These are phyloP conservation scores for Prinsepia uniflora DNA, from an alignment of 306 rosid genomes.

Conservation along the genomic window DNA sequence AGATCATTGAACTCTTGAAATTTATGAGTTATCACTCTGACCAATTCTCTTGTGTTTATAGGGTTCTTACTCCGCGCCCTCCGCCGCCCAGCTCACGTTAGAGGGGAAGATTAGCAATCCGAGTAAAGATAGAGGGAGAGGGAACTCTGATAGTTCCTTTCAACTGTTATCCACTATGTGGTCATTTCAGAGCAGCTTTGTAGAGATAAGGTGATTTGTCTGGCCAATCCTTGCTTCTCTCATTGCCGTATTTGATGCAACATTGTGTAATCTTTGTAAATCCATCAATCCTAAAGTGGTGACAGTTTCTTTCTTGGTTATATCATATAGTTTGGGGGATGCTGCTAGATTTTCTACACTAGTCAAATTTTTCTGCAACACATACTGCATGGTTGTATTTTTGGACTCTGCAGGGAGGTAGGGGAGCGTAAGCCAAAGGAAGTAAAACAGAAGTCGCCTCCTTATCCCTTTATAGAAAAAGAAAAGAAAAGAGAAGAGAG, in stretches of 20 bases:
- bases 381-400: no score
- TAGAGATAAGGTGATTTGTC: slow-evolving; percentile 58
- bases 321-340: slow-evolving; percentile 50
- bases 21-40: slow-evolving; percentile 13
- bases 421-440: no score
- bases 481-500: no score
- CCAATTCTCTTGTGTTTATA: slow-evolving; percentile 29
- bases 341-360: slow-evolving; percentile 43
- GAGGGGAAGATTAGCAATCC: no score
- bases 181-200: slow-evolving; percentile 77
- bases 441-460: no score
- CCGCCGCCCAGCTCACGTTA: no score
- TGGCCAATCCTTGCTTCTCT: slow-evolving; percentile 66
- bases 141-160: slow-evolving; percentile 60
- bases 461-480: no score
- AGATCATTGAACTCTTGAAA: background rate
- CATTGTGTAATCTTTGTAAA: slow-evolving; percentile 55
- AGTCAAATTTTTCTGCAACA: no score
- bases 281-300: slow-evolving; percentile 71
- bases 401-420: no score
- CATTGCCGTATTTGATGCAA: slow-evolving; percentile 54
- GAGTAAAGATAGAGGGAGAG: no score
- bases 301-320: slow-evolving; percentile 52
- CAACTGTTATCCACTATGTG: slow-evolving; percentile 69
- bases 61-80: no score